Evolutionary conservation across 306 rosid species (phyloP).

Genomic region (Cicer chorassanicum): DNA sequence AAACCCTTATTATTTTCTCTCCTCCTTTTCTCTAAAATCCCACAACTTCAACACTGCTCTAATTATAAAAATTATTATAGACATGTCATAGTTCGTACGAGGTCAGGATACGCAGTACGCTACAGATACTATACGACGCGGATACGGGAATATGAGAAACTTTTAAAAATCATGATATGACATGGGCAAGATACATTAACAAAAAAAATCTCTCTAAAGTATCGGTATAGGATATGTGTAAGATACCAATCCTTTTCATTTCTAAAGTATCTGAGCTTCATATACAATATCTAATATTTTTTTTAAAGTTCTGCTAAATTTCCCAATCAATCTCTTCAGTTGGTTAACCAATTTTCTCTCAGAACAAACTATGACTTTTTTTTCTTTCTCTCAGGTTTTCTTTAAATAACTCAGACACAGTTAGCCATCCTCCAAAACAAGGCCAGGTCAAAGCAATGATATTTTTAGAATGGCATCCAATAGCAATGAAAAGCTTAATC

Average conservation of each 20-base stretch:
- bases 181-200: background rate
- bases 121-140: background rate
- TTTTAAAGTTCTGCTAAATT: background rate
- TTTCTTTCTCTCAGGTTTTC: background rate
- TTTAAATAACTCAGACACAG: background rate
- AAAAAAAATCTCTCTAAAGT: background rate
- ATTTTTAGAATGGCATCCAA: conserved; percentile 1
- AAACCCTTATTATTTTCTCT: no score
- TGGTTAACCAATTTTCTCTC: background rate
- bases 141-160: background rate
- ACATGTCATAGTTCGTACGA: background rate
- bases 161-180: background rate
- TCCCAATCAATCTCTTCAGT: background rate
- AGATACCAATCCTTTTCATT: no score
- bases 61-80: background rate
- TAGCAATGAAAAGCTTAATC: conserved; percentile 25
- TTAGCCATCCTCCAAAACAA: background rate
- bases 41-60: background rate
- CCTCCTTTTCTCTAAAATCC: no score
- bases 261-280: no score
- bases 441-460: background rate
- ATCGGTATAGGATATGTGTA: no score
- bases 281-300: no score
- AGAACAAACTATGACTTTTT: background rate
- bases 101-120: background rate